Evolutionary conservation across 345 rosid species (phyloP).

Genomic region (Rhizophora apiculata): DNA sequence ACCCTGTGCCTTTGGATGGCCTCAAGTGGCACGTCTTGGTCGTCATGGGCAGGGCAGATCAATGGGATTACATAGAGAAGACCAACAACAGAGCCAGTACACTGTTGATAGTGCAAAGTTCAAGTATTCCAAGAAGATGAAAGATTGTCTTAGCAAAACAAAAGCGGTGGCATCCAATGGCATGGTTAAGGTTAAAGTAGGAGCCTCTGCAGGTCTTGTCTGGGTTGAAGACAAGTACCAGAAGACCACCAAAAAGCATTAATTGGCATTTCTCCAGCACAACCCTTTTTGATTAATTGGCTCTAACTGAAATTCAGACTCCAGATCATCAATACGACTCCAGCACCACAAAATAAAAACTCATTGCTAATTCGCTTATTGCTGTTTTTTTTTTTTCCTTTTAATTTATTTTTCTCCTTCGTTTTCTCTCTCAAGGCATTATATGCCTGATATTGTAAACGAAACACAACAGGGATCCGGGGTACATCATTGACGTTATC

Average conservation of each 20-base stretch:
- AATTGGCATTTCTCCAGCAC: neutral
- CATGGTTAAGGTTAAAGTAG: neutral
- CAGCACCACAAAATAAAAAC: no score
- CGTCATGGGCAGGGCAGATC: constrained; percentile 7
- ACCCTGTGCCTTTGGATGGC: neutral
- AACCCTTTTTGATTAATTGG: neutral
- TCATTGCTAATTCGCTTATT: no score
- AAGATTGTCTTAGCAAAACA: neutral
- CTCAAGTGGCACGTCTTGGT: neutral
- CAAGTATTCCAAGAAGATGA: neutral
- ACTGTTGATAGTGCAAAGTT: neutral
- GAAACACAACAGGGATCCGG: no score
- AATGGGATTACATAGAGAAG: neutral
- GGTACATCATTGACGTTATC: no score
- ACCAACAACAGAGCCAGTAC: neutral
- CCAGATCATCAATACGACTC: no score
- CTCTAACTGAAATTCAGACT: no score
- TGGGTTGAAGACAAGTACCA: neutral
- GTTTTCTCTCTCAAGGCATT: no score
- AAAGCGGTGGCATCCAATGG: neutral
- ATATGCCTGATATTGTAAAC: no score
- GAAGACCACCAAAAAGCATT: neutral
- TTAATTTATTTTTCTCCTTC: no score
- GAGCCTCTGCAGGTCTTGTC: neutral
- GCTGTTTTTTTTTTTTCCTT: no score